Evolutionary conservation across 2,329 filamentous ascomycete genomes (phyloP).

Genomic region (Kalaharituber pfeilii): DNA sequence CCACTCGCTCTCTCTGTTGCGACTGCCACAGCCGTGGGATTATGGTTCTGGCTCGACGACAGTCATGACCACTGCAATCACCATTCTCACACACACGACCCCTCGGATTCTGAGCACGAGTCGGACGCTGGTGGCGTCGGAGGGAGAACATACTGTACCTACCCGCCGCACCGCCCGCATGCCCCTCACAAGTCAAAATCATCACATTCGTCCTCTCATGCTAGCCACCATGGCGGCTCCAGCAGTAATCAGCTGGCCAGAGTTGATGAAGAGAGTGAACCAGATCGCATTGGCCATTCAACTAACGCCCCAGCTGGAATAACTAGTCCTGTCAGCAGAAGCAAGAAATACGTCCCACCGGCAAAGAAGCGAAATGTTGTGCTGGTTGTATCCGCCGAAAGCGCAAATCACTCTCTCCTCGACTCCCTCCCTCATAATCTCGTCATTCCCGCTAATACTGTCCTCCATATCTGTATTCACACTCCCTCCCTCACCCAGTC

Average conservation of each 20-base stretch:
- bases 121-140: not conserved
- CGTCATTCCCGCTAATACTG: not conserved
- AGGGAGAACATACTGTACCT: not conserved
- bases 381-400: not conserved
- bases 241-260: not conserved
- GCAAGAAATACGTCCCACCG: not conserved
- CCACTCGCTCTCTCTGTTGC: not conserved
- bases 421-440: not conserved
- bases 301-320: not conserved
- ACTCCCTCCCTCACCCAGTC: not conserved
- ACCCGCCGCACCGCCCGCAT: not conserved
- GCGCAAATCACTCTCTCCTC: not conserved
- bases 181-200: not conserved
- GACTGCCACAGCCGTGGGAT: not conserved
- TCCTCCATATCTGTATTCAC: not conserved
- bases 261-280: not conserved
- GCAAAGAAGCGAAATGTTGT: not conserved
- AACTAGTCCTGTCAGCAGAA: not conserved
- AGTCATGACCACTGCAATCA: not conserved
- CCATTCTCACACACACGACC: not conserved
- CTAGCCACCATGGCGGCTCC: not conserved
- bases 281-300: not conserved
- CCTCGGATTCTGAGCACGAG: not conserved
- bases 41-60: slow-evolving; percentile 1
- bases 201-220: not conserved